Percentiles rank a stretch among this genome's conserved stretches.
Evolutionary conservation across 768 basidiomycete species (phyloP).

Genomic region (Crepidotus variabilis): DNA sequence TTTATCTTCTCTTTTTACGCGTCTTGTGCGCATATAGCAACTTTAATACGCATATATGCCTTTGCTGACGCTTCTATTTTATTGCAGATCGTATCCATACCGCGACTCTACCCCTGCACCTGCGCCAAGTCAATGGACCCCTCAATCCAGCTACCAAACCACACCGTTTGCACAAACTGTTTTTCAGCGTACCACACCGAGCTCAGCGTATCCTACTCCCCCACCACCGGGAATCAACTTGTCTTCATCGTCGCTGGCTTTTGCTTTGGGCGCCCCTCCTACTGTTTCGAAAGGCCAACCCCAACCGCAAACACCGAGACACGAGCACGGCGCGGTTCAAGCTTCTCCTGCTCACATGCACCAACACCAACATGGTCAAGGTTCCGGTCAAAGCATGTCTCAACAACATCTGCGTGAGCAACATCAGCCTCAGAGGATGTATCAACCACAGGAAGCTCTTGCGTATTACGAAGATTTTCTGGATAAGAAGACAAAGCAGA

Average conservation of each 20-base stretch:
- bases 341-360: constrained; percentile 11
- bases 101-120: constrained; percentile 40
- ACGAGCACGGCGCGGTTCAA: background rate
- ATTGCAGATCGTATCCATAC: constrained; percentile 37
- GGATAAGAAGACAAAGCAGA: constrained; percentile 48
- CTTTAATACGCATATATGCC: constrained; percentile 17
- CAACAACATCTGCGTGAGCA: constrained; percentile 5
- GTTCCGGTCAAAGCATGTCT: background rate
- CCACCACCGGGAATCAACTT: constrained; percentile 60
- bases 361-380: constrained; percentile 1
- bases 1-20: background rate
- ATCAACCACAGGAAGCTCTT: constrained; percentile 54
- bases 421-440: constrained; percentile 24
- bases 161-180: constrained; percentile 60
- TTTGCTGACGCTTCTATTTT: constrained; percentile 9
- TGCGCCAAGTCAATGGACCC: constrained; percentile 23
- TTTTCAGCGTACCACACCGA: constrained; percentile 59
- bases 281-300: constrained; percentile 11
- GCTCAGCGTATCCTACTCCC: constrained; percentile 66
- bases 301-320: constrained; percentile 4
- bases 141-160: constrained; percentile 50
- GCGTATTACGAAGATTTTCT: constrained; percentile 68
- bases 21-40: background rate
- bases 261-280: constrained; percentile 52
- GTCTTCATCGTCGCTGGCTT: constrained; percentile 74